These are phyloP conservation scores for Phoma sp. DNA, from an alignment of 2,329 filamentous ascomycete species.

Conservation along the genomic window DNA sequence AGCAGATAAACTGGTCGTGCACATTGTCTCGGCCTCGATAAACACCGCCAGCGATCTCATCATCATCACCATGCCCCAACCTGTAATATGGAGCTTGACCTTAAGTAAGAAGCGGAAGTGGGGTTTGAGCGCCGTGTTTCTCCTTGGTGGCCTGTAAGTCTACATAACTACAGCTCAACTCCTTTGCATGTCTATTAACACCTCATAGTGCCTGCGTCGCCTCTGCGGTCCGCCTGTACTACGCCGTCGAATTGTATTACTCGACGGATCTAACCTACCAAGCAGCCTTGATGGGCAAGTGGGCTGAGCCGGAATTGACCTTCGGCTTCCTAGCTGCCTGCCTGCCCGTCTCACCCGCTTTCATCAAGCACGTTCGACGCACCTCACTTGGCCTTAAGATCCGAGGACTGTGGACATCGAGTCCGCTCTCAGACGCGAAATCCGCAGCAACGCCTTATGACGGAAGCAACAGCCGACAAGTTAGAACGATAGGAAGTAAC, in stretches of 20 bases:
- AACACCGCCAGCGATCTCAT: constrained; percentile 29
- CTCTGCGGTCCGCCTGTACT: constrained; percentile 21
- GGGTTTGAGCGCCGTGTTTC: constrained; percentile 21
- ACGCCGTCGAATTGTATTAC: constrained; percentile 13
- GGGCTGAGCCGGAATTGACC: constrained; percentile 22
- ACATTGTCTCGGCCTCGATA: constrained; percentile 23
- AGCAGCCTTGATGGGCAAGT: constrained; percentile 23
- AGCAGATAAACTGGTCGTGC: constrained; percentile 18
- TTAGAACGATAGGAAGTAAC: constrained; percentile 5
- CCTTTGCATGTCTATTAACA: neutral
- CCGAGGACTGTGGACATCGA: constrained; percentile 1
- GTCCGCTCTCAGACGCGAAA: neutral
- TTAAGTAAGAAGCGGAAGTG: constrained; percentile 15
- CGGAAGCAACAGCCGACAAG: neutral
- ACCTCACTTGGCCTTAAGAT: neutral
- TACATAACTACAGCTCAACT: neutral
- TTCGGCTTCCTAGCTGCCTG: constrained; percentile 25
- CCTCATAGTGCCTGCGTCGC: constrained; percentile 15
- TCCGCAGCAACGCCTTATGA: neutral
- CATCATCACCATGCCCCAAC: constrained; percentile 25
- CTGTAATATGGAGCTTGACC: constrained; percentile 24
- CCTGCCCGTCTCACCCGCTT: constrained; percentile 21
- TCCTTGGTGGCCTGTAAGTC: constrained; percentile 21
- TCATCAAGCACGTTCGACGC: constrained; percentile 17
- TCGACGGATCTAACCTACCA: constrained; percentile 20